Evolutionary conservation across 768 basidiomycete genomes (phyloP).

Genomic region (Coprinellus aureogranulatus): DNA sequence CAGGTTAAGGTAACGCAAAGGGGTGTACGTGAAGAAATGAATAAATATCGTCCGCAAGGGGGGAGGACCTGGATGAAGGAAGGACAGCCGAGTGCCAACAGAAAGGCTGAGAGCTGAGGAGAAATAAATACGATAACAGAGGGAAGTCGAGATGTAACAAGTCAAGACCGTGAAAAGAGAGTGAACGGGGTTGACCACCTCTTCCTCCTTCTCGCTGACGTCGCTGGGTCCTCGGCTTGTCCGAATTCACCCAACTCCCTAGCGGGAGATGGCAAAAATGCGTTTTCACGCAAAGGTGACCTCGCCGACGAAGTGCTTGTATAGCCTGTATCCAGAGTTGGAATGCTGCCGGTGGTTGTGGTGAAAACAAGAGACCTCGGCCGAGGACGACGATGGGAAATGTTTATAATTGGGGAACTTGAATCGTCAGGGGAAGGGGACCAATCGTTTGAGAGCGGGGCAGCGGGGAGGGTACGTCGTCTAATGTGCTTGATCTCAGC

Average conservation of each 20-base stretch:
- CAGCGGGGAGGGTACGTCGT: not conserved
- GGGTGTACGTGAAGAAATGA: too few relatives aligned
- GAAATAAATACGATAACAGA: too few relatives aligned
- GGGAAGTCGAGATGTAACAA: too few relatives aligned
- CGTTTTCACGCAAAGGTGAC: not conserved
- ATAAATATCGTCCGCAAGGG: too few relatives aligned
- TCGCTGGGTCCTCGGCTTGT: not conserved
- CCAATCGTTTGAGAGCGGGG: not conserved
- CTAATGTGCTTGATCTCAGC: slow-evolving; percentile 3
- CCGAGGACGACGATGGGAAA: not conserved
- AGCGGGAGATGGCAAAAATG: not conserved
- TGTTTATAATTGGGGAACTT: not conserved
- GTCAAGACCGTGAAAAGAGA: too few relatives aligned
- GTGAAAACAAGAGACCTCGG: not conserved
- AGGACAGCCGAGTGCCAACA: too few relatives aligned
- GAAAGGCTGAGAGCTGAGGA: too few relatives aligned
- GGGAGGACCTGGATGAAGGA: too few relatives aligned
- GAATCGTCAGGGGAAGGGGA: not conserved
- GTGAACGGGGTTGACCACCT: not conserved
- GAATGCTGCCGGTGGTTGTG: not conserved
- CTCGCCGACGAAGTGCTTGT: not conserved
- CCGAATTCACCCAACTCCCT: not conserved
- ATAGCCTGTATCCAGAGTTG: not conserved
- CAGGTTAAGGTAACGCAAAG: too few relatives aligned
- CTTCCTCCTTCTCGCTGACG: not conserved